Percentiles rank a stretch among this genome's conserved stretches.
phyloP scores from a whole-genome alignment of 306 rosid genomes.

The Fragaria vesca region DNA sequence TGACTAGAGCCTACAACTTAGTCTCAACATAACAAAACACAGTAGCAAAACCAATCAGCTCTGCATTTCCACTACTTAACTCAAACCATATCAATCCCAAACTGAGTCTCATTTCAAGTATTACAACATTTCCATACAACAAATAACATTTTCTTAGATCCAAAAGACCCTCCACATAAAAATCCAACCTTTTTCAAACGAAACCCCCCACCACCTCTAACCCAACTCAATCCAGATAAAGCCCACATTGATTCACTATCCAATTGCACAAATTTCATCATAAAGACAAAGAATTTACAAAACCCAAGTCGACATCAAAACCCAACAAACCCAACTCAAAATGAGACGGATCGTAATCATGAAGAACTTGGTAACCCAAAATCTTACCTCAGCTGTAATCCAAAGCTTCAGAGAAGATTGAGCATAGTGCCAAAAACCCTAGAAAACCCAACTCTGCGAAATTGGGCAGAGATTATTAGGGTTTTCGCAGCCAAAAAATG shows the following conservation, averaged over 20 bases:
- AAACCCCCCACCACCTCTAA: constrained; percentile 19
- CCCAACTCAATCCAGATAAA: constrained; percentile 21
- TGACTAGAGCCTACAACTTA: not conserved
- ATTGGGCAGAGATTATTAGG: constrained; percentile 29
- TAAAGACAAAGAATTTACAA: constrained; percentile 19
- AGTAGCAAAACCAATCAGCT: not conserved
- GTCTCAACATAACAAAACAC: not conserved
- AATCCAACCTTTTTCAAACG: not conserved
- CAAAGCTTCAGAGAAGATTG: constrained; percentile 3
- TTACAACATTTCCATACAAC: not conserved
- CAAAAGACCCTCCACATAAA: constrained; percentile 24
- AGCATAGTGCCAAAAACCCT: constrained; percentile 34
- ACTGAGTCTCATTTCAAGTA: not conserved
- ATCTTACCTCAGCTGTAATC: constrained; percentile 33
- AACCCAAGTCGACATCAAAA: constrained; percentile 26
- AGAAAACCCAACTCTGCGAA: constrained; percentile 33
- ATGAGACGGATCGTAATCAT: constrained; percentile 30
- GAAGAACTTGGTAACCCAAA: constrained; percentile 23
- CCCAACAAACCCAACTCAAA: constrained; percentile 22
- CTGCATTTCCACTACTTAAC: not conserved
- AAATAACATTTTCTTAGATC: constrained; percentile 24
- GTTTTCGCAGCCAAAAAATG: constrained; percentile 19
- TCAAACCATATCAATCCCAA: not conserved
- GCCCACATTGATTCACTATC: constrained; percentile 27
- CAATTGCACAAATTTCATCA: constrained; percentile 28